Evolutionary conservation across 371 early-diverging fungal species (phyloP), one percentile per base, ranked within the genome.

Genomic region (Mucor velutinosus): DNA sequence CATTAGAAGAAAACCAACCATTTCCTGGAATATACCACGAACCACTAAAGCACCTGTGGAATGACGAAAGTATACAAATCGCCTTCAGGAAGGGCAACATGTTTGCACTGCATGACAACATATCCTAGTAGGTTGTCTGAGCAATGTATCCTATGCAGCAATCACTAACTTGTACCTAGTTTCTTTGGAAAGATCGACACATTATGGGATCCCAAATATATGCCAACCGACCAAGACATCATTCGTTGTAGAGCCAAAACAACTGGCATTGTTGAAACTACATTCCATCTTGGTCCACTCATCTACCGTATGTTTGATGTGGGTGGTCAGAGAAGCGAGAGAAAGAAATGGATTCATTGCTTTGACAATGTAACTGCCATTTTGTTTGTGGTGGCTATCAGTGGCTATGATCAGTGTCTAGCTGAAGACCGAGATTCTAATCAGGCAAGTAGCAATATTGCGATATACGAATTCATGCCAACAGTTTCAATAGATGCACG

Each of bases 261-360:
- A 7, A 92, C 95, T 0, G 95, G 95, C 2, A 93, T 95, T 62
- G 87, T 86, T 27, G 97, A 97, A 73, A 94, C 93, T 3, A 79
- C 84, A 0, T 97, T 97, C 84, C 82, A 90, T 58, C 78, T 95
- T 15, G 94, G 94, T 10, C 83, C 90, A 37, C 76, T 95, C 51
- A 93, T 92, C 0, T 94, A 94, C 71, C 67, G 81, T 23, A 94
- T 97, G 95, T 89, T 95, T 75, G 97, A 97, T 78, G 97, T 97
- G 29, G 97, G 97, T 19, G 97, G 97, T 15, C 97, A 97, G 81
- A 82, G 94, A 32, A 90, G 91, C 33, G 95, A 95, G 72, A 86
- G 98, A 67, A 97, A 95, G 72, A 96, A 96, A 82, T 97, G 98
- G 82, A 89, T 94, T 35, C 96, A 95, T 65, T 96, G 95, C 71